These are phyloP conservation scores for Botrytis pseudocinerea DNA, from an alignment of 2,329 filamentous ascomycete genomes.

Conservation along the genomic window DNA sequence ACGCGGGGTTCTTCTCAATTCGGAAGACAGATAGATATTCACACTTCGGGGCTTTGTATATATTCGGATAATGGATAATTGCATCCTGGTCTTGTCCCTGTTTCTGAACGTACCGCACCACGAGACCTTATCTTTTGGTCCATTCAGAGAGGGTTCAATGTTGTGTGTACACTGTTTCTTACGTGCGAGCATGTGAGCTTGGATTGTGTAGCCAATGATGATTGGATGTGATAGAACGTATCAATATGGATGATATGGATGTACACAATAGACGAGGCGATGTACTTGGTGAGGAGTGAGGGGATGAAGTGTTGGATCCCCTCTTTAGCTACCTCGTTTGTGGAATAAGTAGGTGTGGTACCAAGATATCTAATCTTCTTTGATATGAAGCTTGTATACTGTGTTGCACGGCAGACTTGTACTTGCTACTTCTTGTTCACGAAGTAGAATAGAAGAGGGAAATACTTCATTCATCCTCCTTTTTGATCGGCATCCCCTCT, in stretches of 20 bases:
- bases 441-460: background rate
- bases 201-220: background rate
- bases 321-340: background rate
- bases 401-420: background rate
- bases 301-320: background rate
- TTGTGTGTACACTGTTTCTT: background rate
- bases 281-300: background rate
- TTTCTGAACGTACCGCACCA: background rate
- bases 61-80: constrained; percentile 11
- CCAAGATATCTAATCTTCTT: background rate
- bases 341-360: background rate
- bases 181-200: background rate
- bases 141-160: background rate
- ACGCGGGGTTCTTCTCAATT: background rate
- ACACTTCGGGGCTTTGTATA: constrained; percentile 8
- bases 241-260: background rate
- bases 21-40: background rate
- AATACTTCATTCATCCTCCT: background rate
- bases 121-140: constrained; percentile 12
- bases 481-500: background rate
- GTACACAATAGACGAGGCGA: background rate
- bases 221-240: background rate
- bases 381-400: background rate
- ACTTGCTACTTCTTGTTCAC: background rate
- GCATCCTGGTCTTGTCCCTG: background rate